Percentiles rank a stretch among this genome's conserved stretches.
phyloP scores from a whole-genome alignment of 1,284 basidiomycete genomes.

The Apiotrichum montevideense region DNA sequence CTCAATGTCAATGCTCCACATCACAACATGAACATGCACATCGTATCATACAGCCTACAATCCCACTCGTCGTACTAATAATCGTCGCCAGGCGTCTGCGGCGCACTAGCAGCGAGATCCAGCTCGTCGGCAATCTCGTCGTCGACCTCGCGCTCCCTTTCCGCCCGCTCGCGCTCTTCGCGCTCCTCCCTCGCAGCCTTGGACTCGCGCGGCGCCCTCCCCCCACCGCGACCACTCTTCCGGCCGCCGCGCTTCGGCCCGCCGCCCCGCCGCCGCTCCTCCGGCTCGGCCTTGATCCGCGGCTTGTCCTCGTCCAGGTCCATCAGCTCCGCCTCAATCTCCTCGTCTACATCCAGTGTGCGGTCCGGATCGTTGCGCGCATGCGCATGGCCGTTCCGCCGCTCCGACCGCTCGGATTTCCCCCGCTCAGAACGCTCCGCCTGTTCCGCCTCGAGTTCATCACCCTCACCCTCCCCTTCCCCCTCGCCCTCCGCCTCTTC shows the following conservation, averaged over 20 bases:
- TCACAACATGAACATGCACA: no score
- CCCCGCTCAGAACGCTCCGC: no score
- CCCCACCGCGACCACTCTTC: no score
- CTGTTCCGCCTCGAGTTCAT: no score
- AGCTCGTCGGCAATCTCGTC: conserved; percentile 5
- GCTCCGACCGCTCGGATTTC: no score
- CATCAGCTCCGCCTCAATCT: background rate
- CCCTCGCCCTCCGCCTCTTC: background rate
- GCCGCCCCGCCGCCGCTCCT: background rate
- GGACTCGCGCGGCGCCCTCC: no score
- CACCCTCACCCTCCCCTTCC: background rate
- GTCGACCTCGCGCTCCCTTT: background rate
- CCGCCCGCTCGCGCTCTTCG: background rate
- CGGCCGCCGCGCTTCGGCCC: background rate
- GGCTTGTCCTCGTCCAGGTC: background rate
- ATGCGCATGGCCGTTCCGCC: no score
- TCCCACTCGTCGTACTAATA: background rate
- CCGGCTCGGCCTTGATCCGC: background rate
- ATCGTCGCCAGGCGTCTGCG: conserved; percentile 4
- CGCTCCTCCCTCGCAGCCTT: background rate
- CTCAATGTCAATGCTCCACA: no score
- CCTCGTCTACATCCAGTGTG: conserved; percentile 1
- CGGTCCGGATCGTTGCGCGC: background rate
- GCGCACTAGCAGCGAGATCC: background rate
- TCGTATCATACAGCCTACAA: no score